Conservation (phyloP, 2,329 filamentous ascomycete genomes). For the Fusarium azukiicola region DNA sequence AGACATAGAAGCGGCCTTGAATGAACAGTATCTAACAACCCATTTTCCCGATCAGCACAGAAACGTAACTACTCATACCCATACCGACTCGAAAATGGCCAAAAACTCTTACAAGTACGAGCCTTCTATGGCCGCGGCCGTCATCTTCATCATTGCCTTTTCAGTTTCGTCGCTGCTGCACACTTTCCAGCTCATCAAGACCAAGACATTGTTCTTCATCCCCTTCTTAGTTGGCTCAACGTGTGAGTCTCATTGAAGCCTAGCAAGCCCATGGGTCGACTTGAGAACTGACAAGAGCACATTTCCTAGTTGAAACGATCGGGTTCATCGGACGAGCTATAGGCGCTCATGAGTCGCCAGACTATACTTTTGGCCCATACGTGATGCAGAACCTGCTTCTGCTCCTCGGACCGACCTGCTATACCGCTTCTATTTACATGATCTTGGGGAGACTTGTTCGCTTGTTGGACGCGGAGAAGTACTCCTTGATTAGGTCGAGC, state of each 20-base stretch:
- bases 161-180: background rate
- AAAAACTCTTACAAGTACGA: conserved; percentile 12
- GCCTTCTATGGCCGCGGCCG: conserved; percentile 7
- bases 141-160: conserved; percentile 2
- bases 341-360: conserved; percentile 63
- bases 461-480: conserved; percentile 58
- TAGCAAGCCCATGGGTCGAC: background rate
- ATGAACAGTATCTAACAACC: background rate
- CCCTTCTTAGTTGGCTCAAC: conserved; percentile 9
- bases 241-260: background rate
- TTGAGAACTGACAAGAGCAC: background rate
- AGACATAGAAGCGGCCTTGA: background rate
- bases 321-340: conserved; percentile 70
- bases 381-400: conserved; percentile 62
- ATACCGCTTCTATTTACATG: conserved; percentile 69
- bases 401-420: conserved; percentile 62
- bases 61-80: background rate
- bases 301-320: conserved; percentile 39
- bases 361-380: conserved; percentile 56
- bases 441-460: conserved; percentile 62
- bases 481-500: conserved; percentile 63
- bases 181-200: background rate
- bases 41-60: background rate
- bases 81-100: background rate
- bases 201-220: conserved; percentile 17